phyloP scores from a whole-genome alignment of 2,329 filamentous ascomycete genomes.

The Fusarium oxysporum region DNA sequence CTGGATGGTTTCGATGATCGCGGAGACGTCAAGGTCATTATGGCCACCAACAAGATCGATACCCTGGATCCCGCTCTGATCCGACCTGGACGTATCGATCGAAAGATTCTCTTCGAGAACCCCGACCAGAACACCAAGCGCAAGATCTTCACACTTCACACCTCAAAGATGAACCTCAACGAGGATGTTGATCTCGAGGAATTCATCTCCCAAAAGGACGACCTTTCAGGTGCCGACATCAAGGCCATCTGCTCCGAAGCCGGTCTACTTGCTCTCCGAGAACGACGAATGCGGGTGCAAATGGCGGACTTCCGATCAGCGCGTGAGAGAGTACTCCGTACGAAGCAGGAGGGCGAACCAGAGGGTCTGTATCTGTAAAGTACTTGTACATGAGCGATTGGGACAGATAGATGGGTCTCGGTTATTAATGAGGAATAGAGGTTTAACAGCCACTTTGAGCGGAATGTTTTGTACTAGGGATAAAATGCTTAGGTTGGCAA shows the following conservation, averaged over 20 bases:
- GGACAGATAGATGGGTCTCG: conserved; percentile 35
- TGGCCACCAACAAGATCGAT: conserved; percentile 99
- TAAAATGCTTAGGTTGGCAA: background rate
- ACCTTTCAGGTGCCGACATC: conserved; percentile 96
- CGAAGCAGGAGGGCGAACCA: conserved; percentile 97
- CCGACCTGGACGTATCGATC: conserved; percentile 95
- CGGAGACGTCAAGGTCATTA: conserved; percentile 98
- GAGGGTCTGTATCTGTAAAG: conserved; percentile 96
- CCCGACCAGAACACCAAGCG: conserved; percentile 86
- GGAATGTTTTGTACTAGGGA: background rate
- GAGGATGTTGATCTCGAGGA: conserved; percentile 98
- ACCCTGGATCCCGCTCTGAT: conserved; percentile 96
- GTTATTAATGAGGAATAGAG: conserved; percentile 42
- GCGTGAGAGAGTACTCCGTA: conserved; percentile 94
- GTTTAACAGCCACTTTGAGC: conserved; percentile 11
- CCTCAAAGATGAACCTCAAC: conserved; percentile 97
- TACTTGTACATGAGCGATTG: conserved; percentile 40
- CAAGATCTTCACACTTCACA: conserved; percentile 99
- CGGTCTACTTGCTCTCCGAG: conserved; percentile 90
- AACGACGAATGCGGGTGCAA: conserved; percentile 97
- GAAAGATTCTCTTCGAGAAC: conserved; percentile 87
- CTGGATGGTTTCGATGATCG: conserved; percentile 98
- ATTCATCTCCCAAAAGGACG: conserved; percentile 98
- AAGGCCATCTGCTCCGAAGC: conserved; percentile 99
- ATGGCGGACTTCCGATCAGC: conserved; percentile 98